Base-by-base conservation (phyloP, 208 protist species). In the Blechomonas ayalai region DNA sequence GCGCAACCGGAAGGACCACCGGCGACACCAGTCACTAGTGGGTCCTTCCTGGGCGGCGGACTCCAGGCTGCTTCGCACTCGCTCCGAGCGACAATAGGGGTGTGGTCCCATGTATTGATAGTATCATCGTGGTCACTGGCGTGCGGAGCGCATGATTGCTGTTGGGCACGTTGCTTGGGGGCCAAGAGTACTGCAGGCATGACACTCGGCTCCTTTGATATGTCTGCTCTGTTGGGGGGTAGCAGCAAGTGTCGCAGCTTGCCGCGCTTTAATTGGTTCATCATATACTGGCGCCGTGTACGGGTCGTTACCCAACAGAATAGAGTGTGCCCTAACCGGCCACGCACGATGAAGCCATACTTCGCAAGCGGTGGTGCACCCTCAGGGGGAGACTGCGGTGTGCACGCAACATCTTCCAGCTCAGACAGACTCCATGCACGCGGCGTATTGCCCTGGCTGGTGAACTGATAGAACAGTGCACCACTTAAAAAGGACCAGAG, bases 271-370 rank as follows among this genome's bases (percentile, higher is more conserved):
- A 62, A 45, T n/a, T 35, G 20, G 7, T 19, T 28, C 2, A 62
- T 27, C 22, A 62, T 31, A 0, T 23, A 23, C 5, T 62, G 36
- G 29, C 46, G 6, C 13, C 16, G 34, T 2, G 12, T 8, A 8
- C 13, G 36, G 19, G 39, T 35, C 22, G 52, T 46, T 7, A 42
- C 25, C 27, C 55, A 62, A 16, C 55, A 62, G 22, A 62, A 31
- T 23, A 62, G 15, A 22, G 40, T 31, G n/a, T n/a, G 6, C 55
- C 40, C 15, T 47, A 27, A 6, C 52, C 39, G 25, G 48, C 31
- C 18, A 36, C 12, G n/a, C 31, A 62, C 12, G 6, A 48, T 31
- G 54, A 62, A 62, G 3, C 28, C 22, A 38, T 25, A 62, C 37
- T 37, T 45, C 10, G 15, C 18, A 41, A 46, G 23, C 0, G 13